Conservation (phyloP, 139 green algal species). For the Edaphochlamys debaryana region DNA sequence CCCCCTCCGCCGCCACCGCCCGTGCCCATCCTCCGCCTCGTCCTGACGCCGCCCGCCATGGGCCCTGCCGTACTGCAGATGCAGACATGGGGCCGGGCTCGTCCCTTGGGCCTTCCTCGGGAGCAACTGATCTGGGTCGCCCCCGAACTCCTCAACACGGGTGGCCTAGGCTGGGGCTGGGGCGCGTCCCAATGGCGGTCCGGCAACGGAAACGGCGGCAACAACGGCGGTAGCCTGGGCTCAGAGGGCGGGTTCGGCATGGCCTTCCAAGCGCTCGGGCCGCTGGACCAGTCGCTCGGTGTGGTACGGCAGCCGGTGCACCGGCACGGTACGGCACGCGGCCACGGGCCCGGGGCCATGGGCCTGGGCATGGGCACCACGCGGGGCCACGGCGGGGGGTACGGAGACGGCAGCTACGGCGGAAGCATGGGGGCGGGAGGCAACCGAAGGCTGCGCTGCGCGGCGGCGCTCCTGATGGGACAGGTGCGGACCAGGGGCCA, state of each 20-base stretch:
- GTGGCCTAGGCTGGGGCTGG: conserved; percentile 6
- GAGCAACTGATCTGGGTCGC: conserved; percentile 30
- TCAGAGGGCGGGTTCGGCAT: background rate
- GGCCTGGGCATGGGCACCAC: too few relatives aligned
- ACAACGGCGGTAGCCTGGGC: background rate
- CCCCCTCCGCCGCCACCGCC: background rate
- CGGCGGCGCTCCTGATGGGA: conserved; percentile 21
- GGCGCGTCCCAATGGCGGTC: too few relatives aligned
- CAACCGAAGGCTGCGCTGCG: background rate
- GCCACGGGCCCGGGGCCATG: too few relatives aligned
- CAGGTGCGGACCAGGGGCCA: background rate
- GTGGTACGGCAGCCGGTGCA: too few relatives aligned
- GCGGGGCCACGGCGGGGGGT: too few relatives aligned
- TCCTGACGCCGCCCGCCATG: conserved; percentile 9
- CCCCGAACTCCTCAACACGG: conserved; percentile 18
- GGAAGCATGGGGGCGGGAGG: background rate
- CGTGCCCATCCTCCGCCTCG: background rate
- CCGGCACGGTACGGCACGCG: too few relatives aligned
- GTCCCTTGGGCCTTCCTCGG: conserved; percentile 10
- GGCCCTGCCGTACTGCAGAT: conserved; percentile 22
- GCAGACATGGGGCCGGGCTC: conserved; percentile 33
- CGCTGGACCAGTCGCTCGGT: too few relatives aligned
- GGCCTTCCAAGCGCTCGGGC: too few relatives aligned
- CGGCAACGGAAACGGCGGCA: background rate
- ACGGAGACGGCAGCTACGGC: conserved; percentile 21